Base-by-base conservation (phyloP, 139 green algal species). In the Volvox africanus region DNA sequence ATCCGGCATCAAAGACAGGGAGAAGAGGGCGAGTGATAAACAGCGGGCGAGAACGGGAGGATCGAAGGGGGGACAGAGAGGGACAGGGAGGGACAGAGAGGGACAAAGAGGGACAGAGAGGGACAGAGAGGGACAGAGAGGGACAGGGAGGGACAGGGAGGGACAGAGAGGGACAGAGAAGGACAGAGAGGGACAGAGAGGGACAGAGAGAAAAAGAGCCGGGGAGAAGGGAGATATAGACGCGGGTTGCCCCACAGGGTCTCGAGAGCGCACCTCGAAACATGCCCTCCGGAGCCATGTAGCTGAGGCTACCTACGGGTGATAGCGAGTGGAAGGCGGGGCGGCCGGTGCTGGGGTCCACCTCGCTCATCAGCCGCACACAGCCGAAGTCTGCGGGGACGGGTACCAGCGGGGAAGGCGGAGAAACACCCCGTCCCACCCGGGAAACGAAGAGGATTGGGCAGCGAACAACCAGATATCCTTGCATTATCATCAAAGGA, bases 381-480 rank as follows among this genome's bases (percentile, higher is more conserved):
- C 95, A 92, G 16, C 95, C 95, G 84, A 97, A 97, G 91, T 97
- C 95, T 88, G 82, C 32, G 81, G 62, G 19, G 62, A 19, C 62
- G 19, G 62, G 62, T 19, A 69, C n/a, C n/a, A n/a, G n/a, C n/a
- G n/a, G n/a, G n/a, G n/a, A n/a, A n/a, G n/a, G n/a, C n/a, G n/a
- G n/a, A n/a, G n/a, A n/a, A n/a, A n/a, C n/a, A n/a, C n/a, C n/a
- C n/a, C n/a, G n/a, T n/a, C n/a, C n/a, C n/a, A n/a, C n/a, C n/a
- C n/a, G n/a, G n/a, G n/a, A n/a, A n/a, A n/a, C n/a, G n/a, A n/a
- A 55, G 44, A 55, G 44, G 44, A 55, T 9, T 5, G 44, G 44
- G 44, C 5, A 55, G 44, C 44, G 5, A 9, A 55, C 44, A 9
- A 5, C 44, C 44, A 55, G 44, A 55, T 55, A 9, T 55, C 44